These are phyloP conservation scores for Zanthoxylum bungeanum DNA, from an alignment of 345 rosid species.

Conservation along the genomic window DNA sequence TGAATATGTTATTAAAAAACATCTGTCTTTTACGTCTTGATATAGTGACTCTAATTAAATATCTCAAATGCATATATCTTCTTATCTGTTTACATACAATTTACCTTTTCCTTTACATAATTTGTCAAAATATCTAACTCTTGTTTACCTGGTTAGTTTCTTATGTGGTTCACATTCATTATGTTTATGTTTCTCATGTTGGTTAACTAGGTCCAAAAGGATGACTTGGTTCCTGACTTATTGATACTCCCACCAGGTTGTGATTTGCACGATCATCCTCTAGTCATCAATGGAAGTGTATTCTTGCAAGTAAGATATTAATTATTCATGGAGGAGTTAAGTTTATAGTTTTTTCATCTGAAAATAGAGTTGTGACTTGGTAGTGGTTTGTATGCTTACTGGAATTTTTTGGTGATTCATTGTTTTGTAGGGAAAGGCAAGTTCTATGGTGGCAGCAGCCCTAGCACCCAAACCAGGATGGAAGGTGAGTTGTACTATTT, in stretches of 20 bases:
- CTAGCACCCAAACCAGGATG: constrained; percentile 79
- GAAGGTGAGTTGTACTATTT: constrained; percentile 47
- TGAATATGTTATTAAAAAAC: not conserved
- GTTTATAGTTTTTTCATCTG: not conserved
- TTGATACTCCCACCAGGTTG: constrained; percentile 70
- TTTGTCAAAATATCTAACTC: not conserved
- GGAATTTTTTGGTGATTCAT: constrained; percentile 1
- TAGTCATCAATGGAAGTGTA: constrained; percentile 67
- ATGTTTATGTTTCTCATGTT: constrained; percentile 6
- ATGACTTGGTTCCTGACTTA: constrained; percentile 68
- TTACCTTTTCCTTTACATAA: not conserved
- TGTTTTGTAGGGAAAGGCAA: constrained; percentile 76
- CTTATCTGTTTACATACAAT: not conserved
- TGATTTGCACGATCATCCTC: constrained; percentile 83
- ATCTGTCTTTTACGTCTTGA: not conserved
- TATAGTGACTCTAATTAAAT: not conserved
- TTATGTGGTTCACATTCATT: not conserved
- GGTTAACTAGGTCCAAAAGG: constrained; percentile 61
- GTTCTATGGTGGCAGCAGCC: constrained; percentile 88
- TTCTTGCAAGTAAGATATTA: constrained; percentile 63
- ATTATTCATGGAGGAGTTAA: not conserved
- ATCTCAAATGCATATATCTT: not conserved
- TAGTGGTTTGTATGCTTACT: not conserved
- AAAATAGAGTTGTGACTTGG: not conserved
- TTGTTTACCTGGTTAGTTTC: not conserved